These are phyloP conservation scores for Tinospora cordifolia DNA, from an alignment of 164 flowering plant genomes.

Conservation along the genomic window DNA sequence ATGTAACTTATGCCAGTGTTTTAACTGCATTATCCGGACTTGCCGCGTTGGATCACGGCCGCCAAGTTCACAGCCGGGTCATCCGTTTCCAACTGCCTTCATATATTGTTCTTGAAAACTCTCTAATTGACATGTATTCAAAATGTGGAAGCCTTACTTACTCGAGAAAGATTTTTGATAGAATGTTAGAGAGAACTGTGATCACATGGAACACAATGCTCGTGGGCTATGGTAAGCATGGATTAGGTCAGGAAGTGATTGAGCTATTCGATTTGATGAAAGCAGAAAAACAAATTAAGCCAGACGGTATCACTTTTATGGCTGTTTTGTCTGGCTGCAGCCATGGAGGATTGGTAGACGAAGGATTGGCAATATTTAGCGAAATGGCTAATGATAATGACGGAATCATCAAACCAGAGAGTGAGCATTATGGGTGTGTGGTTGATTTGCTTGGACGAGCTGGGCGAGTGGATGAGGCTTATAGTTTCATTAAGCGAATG, in stretches of 20 bases:
- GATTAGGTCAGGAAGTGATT: conserved; percentile 26
- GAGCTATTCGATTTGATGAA: conserved; percentile 23
- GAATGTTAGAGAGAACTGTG: conserved; percentile 24
- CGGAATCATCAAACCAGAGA: conserved; percentile 17
- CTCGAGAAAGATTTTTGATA: conserved; percentile 24
- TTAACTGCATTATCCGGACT: conserved; percentile 30
- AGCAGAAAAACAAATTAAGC: conserved; percentile 15
- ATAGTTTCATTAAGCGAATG: conserved; percentile 22
- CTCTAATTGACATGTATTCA: conserved; percentile 32
- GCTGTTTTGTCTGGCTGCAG: conserved; percentile 31
- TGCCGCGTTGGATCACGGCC: conserved; percentile 28
- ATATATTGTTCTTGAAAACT: conserved; percentile 26
- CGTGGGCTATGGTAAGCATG: conserved; percentile 31
- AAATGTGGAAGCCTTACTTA: conserved; percentile 27
- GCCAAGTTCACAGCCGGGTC: conserved; percentile 23
- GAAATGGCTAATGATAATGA: conserved; percentile 15
- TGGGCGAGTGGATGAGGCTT: conserved; percentile 22
- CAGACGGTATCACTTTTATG: conserved; percentile 23
- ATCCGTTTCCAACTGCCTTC: conserved; percentile 19
- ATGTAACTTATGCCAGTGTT: conserved; percentile 29
- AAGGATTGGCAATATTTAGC: conserved; percentile 23
- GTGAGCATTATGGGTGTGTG: conserved; percentile 28
- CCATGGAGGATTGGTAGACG: conserved; percentile 29
- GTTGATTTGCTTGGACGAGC: conserved; percentile 34
- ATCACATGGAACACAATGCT: conserved; percentile 33